Evolutionary conservation across 768 basidiomycete species (phyloP), one percentile per base, ranked within the genome.

Genomic region (Macrolepiota fuliginosa): DNA sequence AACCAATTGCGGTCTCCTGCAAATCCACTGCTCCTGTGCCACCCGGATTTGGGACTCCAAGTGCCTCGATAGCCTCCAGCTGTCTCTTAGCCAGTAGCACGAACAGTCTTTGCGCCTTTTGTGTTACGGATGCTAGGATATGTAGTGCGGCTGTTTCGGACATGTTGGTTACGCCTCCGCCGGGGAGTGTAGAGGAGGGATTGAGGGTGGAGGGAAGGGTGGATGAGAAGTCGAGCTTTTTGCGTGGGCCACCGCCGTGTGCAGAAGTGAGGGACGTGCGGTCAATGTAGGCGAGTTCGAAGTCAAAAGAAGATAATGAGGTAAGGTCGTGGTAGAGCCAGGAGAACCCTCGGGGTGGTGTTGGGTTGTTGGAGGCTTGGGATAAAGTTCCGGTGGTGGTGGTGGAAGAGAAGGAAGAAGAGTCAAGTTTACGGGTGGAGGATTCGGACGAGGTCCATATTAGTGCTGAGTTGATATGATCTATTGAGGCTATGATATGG

Each of bases 251-350:
- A 25, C 78, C 78, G 32, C 76, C 72, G 51, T 78, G 77, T 10
- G 82, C 86, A 15, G 86, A 84, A 17, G 81, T 73, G 56, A 90
- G 75, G 39, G 85, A 86, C 3, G 84, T 81, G n/a, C 81, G 83
- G 68, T 90, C 87, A 22, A 83, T 84, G 54, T 78, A 85, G 0
- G 83, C 78, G 40, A 92, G 81, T 71, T 98, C 95, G 63, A 82
- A 80, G 70, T 91, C 87, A 77, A 96, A 97, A 1, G 91, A 79
- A 15, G 76, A 77, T 65, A 95, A 89, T 1, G 96, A 97, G 3
- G 94, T 93, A 24, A 94, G 73, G 73, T 96, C 93, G 73, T 98
- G 93, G 86, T 92, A 93, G 15, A 94, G 76, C 87, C 92, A 94
- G 1, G 84, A 74, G 70, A 85, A 89, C 9, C 89, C 88, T 36